Conservation (phyloP, 441 rosid genomes). For the Macaranga tanarius region DNA sequence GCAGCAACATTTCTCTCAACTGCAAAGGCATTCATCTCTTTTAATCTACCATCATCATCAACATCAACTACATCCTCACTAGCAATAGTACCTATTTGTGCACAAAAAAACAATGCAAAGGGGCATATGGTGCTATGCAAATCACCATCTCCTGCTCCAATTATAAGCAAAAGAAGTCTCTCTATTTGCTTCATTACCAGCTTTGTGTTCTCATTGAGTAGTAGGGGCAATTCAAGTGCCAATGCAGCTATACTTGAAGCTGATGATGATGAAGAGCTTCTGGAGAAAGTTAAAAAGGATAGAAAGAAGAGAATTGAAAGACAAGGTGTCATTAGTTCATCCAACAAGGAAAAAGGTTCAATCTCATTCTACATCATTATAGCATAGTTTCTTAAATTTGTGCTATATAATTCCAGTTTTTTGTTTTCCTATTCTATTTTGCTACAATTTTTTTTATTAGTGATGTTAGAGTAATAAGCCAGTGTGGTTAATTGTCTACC, state of each 20-base stretch:
- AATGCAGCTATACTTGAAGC: slow-evolving; percentile 89
- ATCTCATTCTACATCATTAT: background rate
- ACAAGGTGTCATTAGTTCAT: slow-evolving; percentile 71
- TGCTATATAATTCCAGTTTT: background rate
- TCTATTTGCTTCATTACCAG: slow-evolving; percentile 52
- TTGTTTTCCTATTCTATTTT: background rate
- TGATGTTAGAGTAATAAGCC: too few species aligned
- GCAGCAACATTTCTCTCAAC: slow-evolving; percentile 61
- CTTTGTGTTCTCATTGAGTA: slow-evolving; percentile 42
- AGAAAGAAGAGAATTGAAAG: slow-evolving; percentile 87
- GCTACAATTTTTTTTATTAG: too few species aligned
- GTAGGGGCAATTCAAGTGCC: slow-evolving; percentile 33
- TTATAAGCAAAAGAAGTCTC: slow-evolving; percentile 50
- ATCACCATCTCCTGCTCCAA: slow-evolving; percentile 26
- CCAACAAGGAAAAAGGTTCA: slow-evolving; percentile 69
- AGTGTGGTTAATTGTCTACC: too few species aligned
- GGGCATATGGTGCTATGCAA: slow-evolving; percentile 39
- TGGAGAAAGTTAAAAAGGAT: slow-evolving; percentile 85
- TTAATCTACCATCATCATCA: slow-evolving; percentile 30
- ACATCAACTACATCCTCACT: slow-evolving; percentile 26
- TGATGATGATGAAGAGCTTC: slow-evolving; percentile 82
- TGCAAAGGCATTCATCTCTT: slow-evolving; percentile 48
- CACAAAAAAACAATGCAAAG: slow-evolving; percentile 26
- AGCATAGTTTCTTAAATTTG: background rate
- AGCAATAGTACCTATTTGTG: background rate